Evolutionary conservation across 2,329 filamentous ascomycete genomes (phyloP).

Genomic region (Colletotrichum paranaense): DNA sequence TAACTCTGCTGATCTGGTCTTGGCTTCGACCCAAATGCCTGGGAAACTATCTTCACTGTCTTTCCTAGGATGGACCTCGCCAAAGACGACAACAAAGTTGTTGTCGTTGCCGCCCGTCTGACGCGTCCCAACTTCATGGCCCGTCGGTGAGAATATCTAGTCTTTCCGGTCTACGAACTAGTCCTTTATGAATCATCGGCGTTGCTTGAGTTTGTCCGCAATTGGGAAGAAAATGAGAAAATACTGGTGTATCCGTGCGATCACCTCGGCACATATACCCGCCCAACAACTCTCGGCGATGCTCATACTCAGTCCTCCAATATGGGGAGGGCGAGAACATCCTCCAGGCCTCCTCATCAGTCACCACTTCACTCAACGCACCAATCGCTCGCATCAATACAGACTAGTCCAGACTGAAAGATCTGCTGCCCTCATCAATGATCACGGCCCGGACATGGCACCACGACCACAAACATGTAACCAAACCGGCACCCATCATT

Average conservation of each 20-base stretch:
- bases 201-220: neutral
- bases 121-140: neutral
- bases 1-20: slow-evolving; percentile 7
- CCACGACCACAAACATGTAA: slow-evolving; percentile 11
- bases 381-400: neutral
- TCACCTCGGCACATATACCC: neutral
- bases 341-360: neutral
- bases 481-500: neutral
- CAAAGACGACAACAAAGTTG: neutral
- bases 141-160: neutral
- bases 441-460: neutral
- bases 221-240: neutral
- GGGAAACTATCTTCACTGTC: neutral
- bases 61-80: neutral
- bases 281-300: too few relatives aligned
- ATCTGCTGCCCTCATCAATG: neutral
- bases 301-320: neutral
- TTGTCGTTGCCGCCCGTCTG: neutral
- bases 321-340: neutral
- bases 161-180: too few relatives aligned
- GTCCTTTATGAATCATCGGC: neutral
- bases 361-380: neutral
- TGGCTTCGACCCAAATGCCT: neutral
- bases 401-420: neutral
- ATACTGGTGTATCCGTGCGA: too few relatives aligned